These are phyloP conservation scores for Aspergillus taichungensis DNA, from an alignment of 495 filamentous ascomycete species.

Conservation along the genomic window DNA sequence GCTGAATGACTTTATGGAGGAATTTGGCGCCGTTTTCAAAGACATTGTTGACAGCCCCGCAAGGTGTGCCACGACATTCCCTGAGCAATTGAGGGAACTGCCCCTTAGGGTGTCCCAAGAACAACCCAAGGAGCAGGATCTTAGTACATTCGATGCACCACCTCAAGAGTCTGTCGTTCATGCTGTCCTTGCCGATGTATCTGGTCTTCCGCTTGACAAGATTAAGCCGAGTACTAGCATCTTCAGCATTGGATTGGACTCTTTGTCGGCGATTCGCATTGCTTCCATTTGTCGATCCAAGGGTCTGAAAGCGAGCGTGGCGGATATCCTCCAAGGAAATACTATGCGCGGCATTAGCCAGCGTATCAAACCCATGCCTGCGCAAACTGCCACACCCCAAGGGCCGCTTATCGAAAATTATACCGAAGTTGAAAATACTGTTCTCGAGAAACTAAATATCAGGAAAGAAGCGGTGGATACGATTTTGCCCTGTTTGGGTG, in stretches of 20 bases:
- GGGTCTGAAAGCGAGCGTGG: conserved; percentile 49
- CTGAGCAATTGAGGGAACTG: conserved; percentile 12
- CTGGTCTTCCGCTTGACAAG: conserved; percentile 46
- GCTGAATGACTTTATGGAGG: conserved; percentile 36
- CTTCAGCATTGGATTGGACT: conserved; percentile 82
- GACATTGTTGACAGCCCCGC: conserved; percentile 25
- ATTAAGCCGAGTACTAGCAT: conserved; percentile 61
- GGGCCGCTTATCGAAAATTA: conserved; percentile 13
- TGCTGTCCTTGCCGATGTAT: conserved; percentile 53
- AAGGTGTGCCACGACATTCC: conserved; percentile 15
- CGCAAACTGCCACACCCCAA: conserved; percentile 1
- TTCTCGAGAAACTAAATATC: conserved; percentile 26
- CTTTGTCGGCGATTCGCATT: conserved; percentile 75
- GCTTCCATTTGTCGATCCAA: conserved; percentile 54
- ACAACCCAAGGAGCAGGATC: not conserved
- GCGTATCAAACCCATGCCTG: conserved; percentile 10
- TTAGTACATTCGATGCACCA: conserved; percentile 1
- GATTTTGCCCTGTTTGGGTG: conserved; percentile 55
- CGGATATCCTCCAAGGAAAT: conserved; percentile 56
- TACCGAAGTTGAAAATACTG: conserved; percentile 17
- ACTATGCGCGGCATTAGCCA: conserved; percentile 51
- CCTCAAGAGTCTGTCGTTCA: conserved; percentile 45
- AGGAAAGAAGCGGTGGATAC: conserved; percentile 37
- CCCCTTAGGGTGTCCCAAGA: conserved; percentile 8
- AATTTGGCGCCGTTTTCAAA: conserved; percentile 39